Conservation (phyloP, 31 red algal genomes). For the Odonthalia washingtoniensis region DNA sequence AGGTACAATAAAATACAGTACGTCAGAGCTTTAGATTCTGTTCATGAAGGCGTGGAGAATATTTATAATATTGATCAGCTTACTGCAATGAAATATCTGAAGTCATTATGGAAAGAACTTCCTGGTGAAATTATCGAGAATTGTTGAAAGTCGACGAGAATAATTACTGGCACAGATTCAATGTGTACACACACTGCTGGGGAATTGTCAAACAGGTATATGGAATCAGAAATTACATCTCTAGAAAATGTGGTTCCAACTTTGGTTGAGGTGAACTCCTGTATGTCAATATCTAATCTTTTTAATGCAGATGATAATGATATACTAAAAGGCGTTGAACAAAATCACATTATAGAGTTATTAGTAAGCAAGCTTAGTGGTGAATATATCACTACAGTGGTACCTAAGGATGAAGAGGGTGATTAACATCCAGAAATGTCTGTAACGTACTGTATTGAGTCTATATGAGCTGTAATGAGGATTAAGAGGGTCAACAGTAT, state of each 20-base stretch:
- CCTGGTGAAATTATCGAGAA: slow-evolving; percentile 7
- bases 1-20: slow-evolving; percentile 9
- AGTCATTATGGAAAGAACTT: neutral
- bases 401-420: too few relatives aligned
- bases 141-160: too few relatives aligned
- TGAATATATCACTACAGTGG: too few relatives aligned
- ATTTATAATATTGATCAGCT: slow-evolving; percentile 53
- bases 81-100: slow-evolving; percentile 17
- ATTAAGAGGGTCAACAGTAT: too few relatives aligned
- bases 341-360: too few relatives aligned
- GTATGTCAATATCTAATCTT: neutral
- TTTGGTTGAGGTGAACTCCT: neutral
- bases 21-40: neutral
- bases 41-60: neutral
- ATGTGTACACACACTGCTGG: neutral
- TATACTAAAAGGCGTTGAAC: too few relatives aligned
- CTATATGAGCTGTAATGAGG: too few relatives aligned
- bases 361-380: too few relatives aligned
- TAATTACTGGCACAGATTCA: neutral
- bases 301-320: neutral
- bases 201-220: neutral
- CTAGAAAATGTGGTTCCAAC: neutral
- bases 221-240: neutral
- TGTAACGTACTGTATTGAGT: too few relatives aligned
- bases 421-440: too few relatives aligned